Evolutionary conservation across 768 basidiomycete species (phyloP), one percentile per base, ranked within the genome.

Genomic region (Galerina sulciceps): DNA sequence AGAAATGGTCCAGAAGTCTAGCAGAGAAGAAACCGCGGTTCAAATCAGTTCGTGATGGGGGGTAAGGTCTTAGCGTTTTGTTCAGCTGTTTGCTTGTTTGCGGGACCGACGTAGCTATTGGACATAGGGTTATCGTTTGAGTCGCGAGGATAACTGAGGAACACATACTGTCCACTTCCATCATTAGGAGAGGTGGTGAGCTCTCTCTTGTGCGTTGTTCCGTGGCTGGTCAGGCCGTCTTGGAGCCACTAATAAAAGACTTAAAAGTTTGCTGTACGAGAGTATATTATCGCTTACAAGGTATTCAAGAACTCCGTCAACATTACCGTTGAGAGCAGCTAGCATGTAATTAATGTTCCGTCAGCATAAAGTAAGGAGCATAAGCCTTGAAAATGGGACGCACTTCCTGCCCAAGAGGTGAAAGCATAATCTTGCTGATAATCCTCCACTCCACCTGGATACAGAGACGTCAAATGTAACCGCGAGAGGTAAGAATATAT

Each of bases 351-450:
- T 45, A 5, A 34, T 41, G 22, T 23, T 11, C 31, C 15, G 37
- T 22, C 23, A 48, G 34, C 9, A 14, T 31, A 47, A 6, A 13
- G 3, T 23, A 15, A 8, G 9, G 23, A 13, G 9, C 34, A 2
- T 31, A 6, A 47, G n/a, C 20, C 18, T 47, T 8, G n/a, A 4
- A 17, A 15, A 38, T 20, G 51, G 10, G 23, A 54, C 55, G 36
- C 15, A 62, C 60, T 17, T 55, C 55, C 51, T 34, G 67, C 62
- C 72, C 71, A 73, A n/a, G 65, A 44, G 4, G 58, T 64, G 56
- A 70, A 70, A 10, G 71, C 68, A 40, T 63, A 63, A 42, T 64
- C 63, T n/a, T 66, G 64, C 56, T 70, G 67, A 65, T 63, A 63
- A 4, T 44, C 34, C 46, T 64, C 43, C 22, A 68, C 60, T 17